phyloP scores from a whole-genome alignment of 176 grass and related monocot species.

The Triticum turgidum region DNA sequence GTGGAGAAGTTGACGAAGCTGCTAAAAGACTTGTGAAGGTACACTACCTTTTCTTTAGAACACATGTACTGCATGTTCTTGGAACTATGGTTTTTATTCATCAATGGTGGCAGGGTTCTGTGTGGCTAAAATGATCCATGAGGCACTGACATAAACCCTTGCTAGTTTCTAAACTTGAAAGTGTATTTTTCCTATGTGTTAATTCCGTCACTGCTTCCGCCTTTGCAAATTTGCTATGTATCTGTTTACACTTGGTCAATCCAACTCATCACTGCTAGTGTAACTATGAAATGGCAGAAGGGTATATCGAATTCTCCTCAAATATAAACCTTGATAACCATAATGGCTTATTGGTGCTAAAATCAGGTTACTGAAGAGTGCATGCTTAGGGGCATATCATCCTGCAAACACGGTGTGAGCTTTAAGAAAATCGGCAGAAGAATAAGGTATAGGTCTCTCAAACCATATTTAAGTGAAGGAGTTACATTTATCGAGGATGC shows the following conservation, averaged over 20 bases:
- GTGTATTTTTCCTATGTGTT: neutral
- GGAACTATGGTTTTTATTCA: neutral
- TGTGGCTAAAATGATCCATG: neutral
- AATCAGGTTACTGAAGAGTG: conserved; percentile 92
- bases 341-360: conserved; percentile 17
- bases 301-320: neutral
- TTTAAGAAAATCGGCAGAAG: conserved; percentile 89
- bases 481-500: neutral
- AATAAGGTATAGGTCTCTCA: conserved; percentile 67
- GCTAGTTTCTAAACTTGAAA: neutral
- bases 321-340: conserved; percentile 5
- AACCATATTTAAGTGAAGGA: neutral
- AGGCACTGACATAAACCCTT: neutral
- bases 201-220: neutral
- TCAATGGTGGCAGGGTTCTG: neutral
- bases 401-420: conserved; percentile 82
- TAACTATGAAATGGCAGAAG: conserved; percentile 11
- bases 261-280: neutral
- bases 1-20: conserved; percentile 88
- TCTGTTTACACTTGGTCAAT: neutral
- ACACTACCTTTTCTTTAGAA: conserved; percentile 16
- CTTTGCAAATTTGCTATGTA: neutral
- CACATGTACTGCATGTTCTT: neutral
- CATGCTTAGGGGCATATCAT: conserved; percentile 76
- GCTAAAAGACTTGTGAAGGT: conserved; percentile 90